These are phyloP conservation scores for Nicotiana tomentosiformis DNA, from an alignment of 257 asterid genomes.

Conservation along the genomic window DNA sequence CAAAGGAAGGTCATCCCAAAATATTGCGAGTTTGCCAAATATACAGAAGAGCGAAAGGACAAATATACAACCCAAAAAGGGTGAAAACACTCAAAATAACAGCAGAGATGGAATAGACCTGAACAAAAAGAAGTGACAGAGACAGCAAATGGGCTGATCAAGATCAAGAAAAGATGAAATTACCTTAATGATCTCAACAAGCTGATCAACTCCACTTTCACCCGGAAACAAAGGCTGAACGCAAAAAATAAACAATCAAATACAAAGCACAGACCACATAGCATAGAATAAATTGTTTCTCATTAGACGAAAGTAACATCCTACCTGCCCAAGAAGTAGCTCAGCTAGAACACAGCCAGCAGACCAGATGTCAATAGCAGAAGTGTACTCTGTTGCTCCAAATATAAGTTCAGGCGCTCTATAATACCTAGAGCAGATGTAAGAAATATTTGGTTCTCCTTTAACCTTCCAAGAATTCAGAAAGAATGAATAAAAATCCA, in stretches of 20 bases:
- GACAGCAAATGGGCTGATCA: background rate
- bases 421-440: conserved; percentile 56
- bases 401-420: conserved; percentile 58
- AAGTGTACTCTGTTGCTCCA: conserved; percentile 51
- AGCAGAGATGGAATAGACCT: background rate
- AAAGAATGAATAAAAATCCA: background rate
- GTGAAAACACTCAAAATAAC: no score
- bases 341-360: conserved; percentile 57
- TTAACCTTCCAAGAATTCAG: conserved; percentile 29
- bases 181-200: conserved; percentile 97
- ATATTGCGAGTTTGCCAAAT: background rate
- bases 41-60: no score
- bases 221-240: conserved; percentile 94
- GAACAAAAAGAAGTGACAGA: background rate
- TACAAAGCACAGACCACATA: background rate
- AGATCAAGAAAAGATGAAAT: background rate
- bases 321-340: conserved; percentile 49
- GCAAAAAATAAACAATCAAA: background rate
- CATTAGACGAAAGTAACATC: background rate
- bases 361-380: conserved; percentile 52
- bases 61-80: no score
- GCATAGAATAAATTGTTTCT: no score
- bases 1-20: background rate
- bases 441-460: conserved; percentile 54
- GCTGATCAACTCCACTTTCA: conserved; percentile 98